Conservation (phyloP, 2,329 filamentous ascomycete species). For the Neopestalotiopsis clavispora region DNA sequence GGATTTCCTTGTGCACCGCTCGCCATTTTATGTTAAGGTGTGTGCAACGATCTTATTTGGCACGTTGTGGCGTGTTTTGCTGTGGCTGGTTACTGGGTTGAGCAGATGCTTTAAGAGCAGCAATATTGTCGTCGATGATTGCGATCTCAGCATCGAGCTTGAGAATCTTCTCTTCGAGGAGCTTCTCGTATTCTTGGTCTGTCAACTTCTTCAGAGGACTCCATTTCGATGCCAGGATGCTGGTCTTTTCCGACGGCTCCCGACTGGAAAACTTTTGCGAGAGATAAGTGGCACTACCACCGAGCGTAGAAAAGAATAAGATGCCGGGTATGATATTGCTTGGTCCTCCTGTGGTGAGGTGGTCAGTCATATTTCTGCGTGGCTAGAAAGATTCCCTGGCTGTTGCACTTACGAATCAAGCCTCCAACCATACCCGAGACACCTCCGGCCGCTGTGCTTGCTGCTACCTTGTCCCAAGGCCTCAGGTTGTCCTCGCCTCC, state of each 20-base stretch:
- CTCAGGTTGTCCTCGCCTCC: constrained; percentile 58
- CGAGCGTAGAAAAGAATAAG: constrained; percentile 51
- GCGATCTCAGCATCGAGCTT: constrained; percentile 77
- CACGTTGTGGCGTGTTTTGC: background rate
- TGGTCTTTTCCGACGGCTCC: constrained; percentile 27
- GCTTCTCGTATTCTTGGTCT: constrained; percentile 73
- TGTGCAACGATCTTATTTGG: background rate
- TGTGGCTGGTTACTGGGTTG: background rate
- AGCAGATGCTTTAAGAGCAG: constrained; percentile 34
- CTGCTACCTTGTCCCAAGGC: constrained; percentile 64
- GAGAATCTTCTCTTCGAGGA: constrained; percentile 74
- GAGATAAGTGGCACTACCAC: constrained; percentile 40
- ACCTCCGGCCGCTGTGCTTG: constrained; percentile 73
- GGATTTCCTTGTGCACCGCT: background rate
- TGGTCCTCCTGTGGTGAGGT: constrained; percentile 49
- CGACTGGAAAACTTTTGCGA: constrained; percentile 24
- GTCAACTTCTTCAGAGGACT: constrained; percentile 72
- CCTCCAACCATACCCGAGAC: constrained; percentile 68
- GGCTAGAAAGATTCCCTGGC: background rate
- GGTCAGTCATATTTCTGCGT: constrained; percentile 18
- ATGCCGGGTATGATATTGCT: constrained; percentile 57
- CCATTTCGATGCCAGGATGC: constrained; percentile 67
- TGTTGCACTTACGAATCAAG: constrained; percentile 51
- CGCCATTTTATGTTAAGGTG: background rate
- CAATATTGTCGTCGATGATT: constrained; percentile 78